These are phyloP conservation scores for Candida caryicola DNA, from an alignment of 805 yeast genomes.

Conservation along the genomic window DNA sequence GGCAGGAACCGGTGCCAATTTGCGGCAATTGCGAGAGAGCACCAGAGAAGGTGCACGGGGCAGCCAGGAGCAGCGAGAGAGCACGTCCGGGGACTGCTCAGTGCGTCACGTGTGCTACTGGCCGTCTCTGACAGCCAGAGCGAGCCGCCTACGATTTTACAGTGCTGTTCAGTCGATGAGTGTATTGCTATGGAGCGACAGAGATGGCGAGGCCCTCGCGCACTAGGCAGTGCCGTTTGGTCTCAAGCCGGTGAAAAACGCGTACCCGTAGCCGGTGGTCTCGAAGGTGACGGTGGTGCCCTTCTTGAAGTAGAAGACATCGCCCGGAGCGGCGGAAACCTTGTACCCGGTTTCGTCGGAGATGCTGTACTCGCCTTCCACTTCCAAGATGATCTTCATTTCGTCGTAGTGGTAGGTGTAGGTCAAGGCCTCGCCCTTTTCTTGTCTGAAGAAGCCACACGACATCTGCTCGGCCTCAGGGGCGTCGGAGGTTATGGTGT, in stretches of 20 bases:
- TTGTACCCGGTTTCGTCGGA: conserved; percentile 62
- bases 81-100: too few relatives aligned
- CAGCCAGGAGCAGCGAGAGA: too few relatives aligned
- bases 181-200: too few relatives aligned
- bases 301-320: conserved; percentile 62
- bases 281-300: conserved; percentile 62
- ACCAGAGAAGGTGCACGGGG: too few relatives aligned
- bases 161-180: too few relatives aligned
- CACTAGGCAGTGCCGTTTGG: conserved; percentile 29
- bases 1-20: too few relatives aligned
- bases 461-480: conserved; percentile 58
- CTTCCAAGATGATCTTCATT: conserved; percentile 70
- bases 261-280: conserved; percentile 63
- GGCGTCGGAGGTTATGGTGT: conserved; percentile 58
- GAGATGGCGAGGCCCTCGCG: too few relatives aligned
- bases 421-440: conserved; percentile 65
- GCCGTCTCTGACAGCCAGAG: too few relatives aligned
- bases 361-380: conserved; percentile 61
- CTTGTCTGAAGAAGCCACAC: conserved; percentile 70
- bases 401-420: conserved; percentile 53
- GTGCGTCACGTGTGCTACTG: too few relatives aligned
- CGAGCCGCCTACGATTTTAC: too few relatives aligned
- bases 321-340: conserved; percentile 60
- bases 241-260: conserved; percentile 61
- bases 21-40: too few relatives aligned